phyloP scores from a whole-genome alignment of 331 rosid species.

The Quercus phellos region DNA sequence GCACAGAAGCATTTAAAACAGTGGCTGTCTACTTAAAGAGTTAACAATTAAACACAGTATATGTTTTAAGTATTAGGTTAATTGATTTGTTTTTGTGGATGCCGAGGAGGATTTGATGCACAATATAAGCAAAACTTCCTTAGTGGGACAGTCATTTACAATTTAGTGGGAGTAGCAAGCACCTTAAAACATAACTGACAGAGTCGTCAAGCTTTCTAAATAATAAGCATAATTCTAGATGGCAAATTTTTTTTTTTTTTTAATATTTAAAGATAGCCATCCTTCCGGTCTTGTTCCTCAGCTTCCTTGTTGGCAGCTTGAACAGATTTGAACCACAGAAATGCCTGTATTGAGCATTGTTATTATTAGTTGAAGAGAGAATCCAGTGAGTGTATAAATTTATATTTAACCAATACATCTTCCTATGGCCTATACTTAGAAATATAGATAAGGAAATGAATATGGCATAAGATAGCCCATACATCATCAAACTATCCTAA shows the following conservation, averaged over 20 bases:
- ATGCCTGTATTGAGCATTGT: slow-evolving; percentile 47
- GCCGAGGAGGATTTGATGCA: too few species aligned
- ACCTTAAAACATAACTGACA: too few species aligned
- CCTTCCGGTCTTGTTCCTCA: slow-evolving; percentile 91
- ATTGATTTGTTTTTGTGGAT: too few species aligned
- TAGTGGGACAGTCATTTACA: too few species aligned
- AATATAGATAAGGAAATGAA: background rate
- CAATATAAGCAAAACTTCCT: too few species aligned
- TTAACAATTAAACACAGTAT: too few species aligned
- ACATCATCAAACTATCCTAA: background rate
- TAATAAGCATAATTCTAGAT: background rate
- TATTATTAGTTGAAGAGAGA: slow-evolving; percentile 6
- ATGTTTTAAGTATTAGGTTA: too few species aligned
- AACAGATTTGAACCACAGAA: slow-evolving; percentile 86
- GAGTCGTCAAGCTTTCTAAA: too few species aligned
- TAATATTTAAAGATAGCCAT: slow-evolving; percentile 56
- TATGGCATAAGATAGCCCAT: background rate
- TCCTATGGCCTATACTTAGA: background rate
- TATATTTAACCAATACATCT: background rate
- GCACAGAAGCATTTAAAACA: too few species aligned
- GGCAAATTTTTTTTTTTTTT: background rate
- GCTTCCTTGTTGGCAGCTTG: slow-evolving; percentile 92
- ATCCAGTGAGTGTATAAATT: background rate
- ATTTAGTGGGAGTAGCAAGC: too few species aligned
- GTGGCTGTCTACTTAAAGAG: too few species aligned